These are phyloP conservation scores for Venturia effusa DNA, from an alignment of 2,329 filamentous ascomycete genomes.

Conservation along the genomic window DNA sequence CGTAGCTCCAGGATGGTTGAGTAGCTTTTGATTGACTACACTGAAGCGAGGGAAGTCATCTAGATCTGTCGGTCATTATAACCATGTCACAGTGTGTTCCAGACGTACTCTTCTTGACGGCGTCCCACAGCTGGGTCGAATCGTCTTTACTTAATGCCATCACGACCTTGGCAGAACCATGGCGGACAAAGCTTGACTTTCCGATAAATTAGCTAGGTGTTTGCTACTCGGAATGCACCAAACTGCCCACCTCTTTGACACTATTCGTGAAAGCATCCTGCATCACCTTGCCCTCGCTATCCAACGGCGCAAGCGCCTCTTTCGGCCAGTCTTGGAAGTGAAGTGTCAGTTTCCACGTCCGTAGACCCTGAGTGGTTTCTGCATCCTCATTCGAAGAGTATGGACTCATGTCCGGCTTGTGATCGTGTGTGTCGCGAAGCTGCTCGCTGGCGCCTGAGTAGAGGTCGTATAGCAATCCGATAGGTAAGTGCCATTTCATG, in stretches of 20 bases:
- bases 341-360: slow-evolving; percentile 50
- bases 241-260: slow-evolving; percentile 46
- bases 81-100: neutral
- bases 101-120: slow-evolving; percentile 58
- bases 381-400: slow-evolving; percentile 14
- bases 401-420: slow-evolving; percentile 11
- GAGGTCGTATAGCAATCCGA: slow-evolving; percentile 59
- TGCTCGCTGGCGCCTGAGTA: slow-evolving; percentile 43
- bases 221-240: slow-evolving; percentile 7
- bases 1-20: slow-evolving; percentile 59
- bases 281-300: slow-evolving; percentile 43
- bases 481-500: slow-evolving; percentile 61
- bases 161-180: slow-evolving; percentile 78
- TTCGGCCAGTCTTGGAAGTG: slow-evolving; percentile 49
- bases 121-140: slow-evolving; percentile 71
- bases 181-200: slow-evolving; percentile 65
- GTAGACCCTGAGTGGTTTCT: slow-evolving; percentile 19
- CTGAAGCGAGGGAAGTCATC: slow-evolving; percentile 65
- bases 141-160: slow-evolving; percentile 81
- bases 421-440: slow-evolving; percentile 11
- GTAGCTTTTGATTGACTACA: slow-evolving; percentile 63
- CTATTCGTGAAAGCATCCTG: slow-evolving; percentile 59
- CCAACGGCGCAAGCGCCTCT: slow-evolving; percentile 47
- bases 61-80: slow-evolving; percentile 23
- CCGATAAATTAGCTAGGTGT: slow-evolving; percentile 31